Base-by-base conservation (phyloP, 305 asterid genomes). In the Solanum hybrid region DNA sequence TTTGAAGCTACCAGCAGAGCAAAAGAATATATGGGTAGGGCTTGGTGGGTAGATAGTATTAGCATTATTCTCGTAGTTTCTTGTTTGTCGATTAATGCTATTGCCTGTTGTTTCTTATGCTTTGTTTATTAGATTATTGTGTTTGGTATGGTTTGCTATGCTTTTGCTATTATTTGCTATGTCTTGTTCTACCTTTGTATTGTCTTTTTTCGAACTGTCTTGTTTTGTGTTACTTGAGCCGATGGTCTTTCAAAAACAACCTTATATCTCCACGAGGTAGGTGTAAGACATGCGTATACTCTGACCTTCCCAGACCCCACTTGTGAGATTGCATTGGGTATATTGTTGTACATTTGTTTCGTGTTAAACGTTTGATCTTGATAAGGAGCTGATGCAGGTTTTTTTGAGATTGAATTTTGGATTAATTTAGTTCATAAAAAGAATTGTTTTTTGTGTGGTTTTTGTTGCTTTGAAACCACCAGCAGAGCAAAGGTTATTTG, bases 401-500 rank as follows among this genome's bases (percentile, higher is more conserved):
- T 72, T 75, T 90, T 86, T 86, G 9, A 10, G 24, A 15, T 75
- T 75, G 36, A 73, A 5, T 73, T 0, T 75, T 29, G 79, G 79
- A 29, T 76, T 76, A 8, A 76, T 15, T 70, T 76, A 76, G 36
- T 75, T 13, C 36, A 27, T 14, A 8, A 29, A 75, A 75, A 29
- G 1, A 5, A 4, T 32, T 32, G 5, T 68, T 22, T 68, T 68
- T 68, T 38, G 3, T 32, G 10, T 84, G 20, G 20, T 24, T 86
- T 90, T 57, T 70, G 80, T 82, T 85, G 90, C 57, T 89, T 86
- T 89, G 91, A 41, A 85, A 11, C 65, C 10, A 3, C 81, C 89
- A 87, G 89, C 86, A 29, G 79, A 82, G 70, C 22, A 65, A 87
- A 73, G 6, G 4, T 34, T 75, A 89, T 83, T n/a, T 80, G 80